Evolutionary conservation across 2,329 filamentous ascomycete genomes (phyloP), one percentile per base, ranked within the genome.

Genomic region (Alternaria sp.): DNA sequence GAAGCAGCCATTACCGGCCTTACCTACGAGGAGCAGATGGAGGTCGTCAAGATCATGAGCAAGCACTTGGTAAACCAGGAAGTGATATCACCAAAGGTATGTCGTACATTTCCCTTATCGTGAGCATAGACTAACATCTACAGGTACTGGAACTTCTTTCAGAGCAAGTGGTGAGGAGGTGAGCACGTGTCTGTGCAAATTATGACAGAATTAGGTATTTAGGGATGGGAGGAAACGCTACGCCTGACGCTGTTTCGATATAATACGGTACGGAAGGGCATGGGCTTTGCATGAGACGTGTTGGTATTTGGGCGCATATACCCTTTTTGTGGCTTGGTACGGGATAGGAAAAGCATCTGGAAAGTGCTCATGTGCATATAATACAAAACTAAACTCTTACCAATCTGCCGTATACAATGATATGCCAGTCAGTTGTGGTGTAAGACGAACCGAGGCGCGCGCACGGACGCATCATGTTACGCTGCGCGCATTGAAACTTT

Each of bases 1-100:
- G 95, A 99, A 83, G 88, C 89, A 12, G 95, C 93, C 54, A 97
- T 99, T 70, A 96, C 90, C 6, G 94, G 94, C n/a, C 83, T 99
- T 71, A 90, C 89, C 1, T 83, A 90, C 1, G 93, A 97, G 44
- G 93, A 99, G 81, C 95, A 99, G 81, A 85, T 97, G 65, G 95
- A 97, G 81, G 86, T 90, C 17, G 86, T 90, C 17, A 86, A 84
- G 70, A 87, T 87, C 1, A 70, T 90, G 62, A 83, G 85, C 69
- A 90, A 89, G 77, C 88, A 90, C 75, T 76, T 90, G 49, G 88
- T 88, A 66, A 89, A 89, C 75, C 87, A 90, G 71, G 88, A 88
- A 4, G 80, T 84, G 15, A 81, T 90, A 58, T 82, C 84, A 26
- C 82, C 85, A 59, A 82, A 85, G 78, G 87, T 89, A 68, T 46